Conservation (phyloP, 2,329 filamentous ascomycete species). For the Beauveria bassiana region DNA sequence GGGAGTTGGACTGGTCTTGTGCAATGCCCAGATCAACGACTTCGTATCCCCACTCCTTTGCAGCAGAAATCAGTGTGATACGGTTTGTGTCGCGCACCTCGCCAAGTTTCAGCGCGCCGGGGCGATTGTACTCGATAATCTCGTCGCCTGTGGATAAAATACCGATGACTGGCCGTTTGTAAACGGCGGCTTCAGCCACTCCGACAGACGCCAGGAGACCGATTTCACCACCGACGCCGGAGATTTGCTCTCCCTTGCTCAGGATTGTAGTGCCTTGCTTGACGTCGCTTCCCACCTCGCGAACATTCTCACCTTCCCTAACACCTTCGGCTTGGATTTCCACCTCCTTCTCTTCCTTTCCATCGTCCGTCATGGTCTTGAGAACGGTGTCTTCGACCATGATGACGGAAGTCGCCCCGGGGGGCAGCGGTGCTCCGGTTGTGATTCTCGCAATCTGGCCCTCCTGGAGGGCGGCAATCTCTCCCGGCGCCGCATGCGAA, state of each 20-base stretch:
- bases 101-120: slow-evolving; percentile 58
- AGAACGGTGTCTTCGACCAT: slow-evolving; percentile 88
- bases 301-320: slow-evolving; percentile 74
- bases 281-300: slow-evolving; percentile 87
- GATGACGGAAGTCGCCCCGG: slow-evolving; percentile 81
- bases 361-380: slow-evolving; percentile 67
- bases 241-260: slow-evolving; percentile 71
- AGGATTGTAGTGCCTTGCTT: slow-evolving; percentile 62
- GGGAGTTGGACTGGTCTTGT: slow-evolving; percentile 59
- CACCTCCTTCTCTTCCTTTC: slow-evolving; percentile 76
- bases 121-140: slow-evolving; percentile 66
- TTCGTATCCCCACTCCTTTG: slow-evolving; percentile 65
- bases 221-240: slow-evolving; percentile 81
- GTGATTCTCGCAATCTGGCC: slow-evolving; percentile 86
- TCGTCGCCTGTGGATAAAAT: slow-evolving; percentile 94
- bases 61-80: slow-evolving; percentile 74
- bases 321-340: slow-evolving; percentile 77
- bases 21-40: slow-evolving; percentile 83
- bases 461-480: slow-evolving; percentile 54
- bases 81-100: slow-evolving; percentile 93
- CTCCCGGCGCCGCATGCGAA: slow-evolving; percentile 73
- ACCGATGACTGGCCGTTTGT: slow-evolving; percentile 69
- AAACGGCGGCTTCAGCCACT: slow-evolving; percentile 61
- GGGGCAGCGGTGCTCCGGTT: slow-evolving; percentile 84
- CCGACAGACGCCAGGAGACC: slow-evolving; percentile 84